Evolutionary conservation across 2,329 filamentous ascomycete species (phyloP), one percentile per base, ranked within the genome.

Genomic region (Pyricularia sp.): DNA sequence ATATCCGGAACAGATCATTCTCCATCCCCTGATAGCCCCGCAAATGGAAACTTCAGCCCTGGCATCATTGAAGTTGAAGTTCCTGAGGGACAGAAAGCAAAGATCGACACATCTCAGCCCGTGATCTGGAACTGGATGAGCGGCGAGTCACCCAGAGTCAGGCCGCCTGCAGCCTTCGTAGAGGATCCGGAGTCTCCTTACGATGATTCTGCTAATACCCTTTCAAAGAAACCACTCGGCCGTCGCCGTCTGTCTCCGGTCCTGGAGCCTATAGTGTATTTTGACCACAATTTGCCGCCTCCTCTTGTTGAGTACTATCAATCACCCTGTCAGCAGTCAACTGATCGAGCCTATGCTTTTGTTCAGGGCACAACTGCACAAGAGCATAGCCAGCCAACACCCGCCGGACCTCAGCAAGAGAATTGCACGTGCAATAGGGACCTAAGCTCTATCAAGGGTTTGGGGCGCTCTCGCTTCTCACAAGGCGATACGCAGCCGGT

Each of bases 61-160:
- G 26, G 55, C 25, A 42, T 61, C 12, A 23, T 64, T 4, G 59
- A 50, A 14, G 36, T 66, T 28, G 68, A 65, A 23, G 50, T 59
- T 23, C 10, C 63, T 4, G 26, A 66, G 30, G 59, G 36, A 33
- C 25, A 36, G 42, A 67, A 58, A 30, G 50, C 42, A 25, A 67
- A 59, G n/a, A 23, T 67, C 50, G 36, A 67, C 31, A 67, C 65
- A 23, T 59, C 65, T 12, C 28, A 58, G 42, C 65, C 65, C 14
- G 50, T 67, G 10, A 9, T 58, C 26, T 67, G 65, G 65, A 28
- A 67, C 36, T 67, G 65, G 65, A 58, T 58, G 42, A 67, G 65
- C 28, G 65, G 50, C 42, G 65, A 67, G 65, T 7, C 33, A 20
- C 65, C 65, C 9, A 58, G 26, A 55, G 42, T 23, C 23, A 23